Percentiles rank a stretch among this genome's conserved stretches.
These are phyloP conservation scores for Pelargonium nanum DNA, from an alignment of 345 rosid species.

Conservation along the genomic window DNA sequence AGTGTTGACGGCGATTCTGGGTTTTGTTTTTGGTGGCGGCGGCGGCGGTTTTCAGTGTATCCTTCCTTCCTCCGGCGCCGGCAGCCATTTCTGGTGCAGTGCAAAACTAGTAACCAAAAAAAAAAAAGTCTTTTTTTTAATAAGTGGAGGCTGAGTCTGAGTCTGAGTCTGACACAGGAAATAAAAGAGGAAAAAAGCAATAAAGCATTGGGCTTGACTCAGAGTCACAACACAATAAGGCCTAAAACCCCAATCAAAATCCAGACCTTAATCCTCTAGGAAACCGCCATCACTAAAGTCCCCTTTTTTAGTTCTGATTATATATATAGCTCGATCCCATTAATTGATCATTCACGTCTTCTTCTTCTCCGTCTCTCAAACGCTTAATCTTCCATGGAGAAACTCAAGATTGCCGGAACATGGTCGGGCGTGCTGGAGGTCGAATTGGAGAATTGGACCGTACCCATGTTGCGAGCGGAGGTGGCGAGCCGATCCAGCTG, in stretches of 20 bases:
- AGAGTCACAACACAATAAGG: too few species aligned
- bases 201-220: neutral
- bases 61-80: conserved; percentile 5
- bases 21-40: conserved; percentile 8
- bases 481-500: conserved; percentile 56
- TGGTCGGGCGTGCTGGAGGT: conserved; percentile 77
- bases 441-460: conserved; percentile 72
- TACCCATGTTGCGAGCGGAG: conserved; percentile 62
- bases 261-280: neutral
- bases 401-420: conserved; percentile 77
- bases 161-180: too few species aligned
- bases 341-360: too few species aligned
- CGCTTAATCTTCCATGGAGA: conserved; percentile 36
- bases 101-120: too few species aligned
- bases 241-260: neutral
- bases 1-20: conserved; percentile 4
- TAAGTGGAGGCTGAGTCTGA: too few species aligned
- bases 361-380: too few species aligned
- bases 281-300: too few species aligned
- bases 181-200: neutral
- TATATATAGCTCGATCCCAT: too few species aligned
- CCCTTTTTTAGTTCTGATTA: too few species aligned
- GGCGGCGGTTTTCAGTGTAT: conserved; percentile 4
- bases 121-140: too few species aligned
- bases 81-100: conserved; percentile 17